phyloP scores from a whole-genome alignment of 257 asterid genomes.

The Asclepias syriaca region DNA sequence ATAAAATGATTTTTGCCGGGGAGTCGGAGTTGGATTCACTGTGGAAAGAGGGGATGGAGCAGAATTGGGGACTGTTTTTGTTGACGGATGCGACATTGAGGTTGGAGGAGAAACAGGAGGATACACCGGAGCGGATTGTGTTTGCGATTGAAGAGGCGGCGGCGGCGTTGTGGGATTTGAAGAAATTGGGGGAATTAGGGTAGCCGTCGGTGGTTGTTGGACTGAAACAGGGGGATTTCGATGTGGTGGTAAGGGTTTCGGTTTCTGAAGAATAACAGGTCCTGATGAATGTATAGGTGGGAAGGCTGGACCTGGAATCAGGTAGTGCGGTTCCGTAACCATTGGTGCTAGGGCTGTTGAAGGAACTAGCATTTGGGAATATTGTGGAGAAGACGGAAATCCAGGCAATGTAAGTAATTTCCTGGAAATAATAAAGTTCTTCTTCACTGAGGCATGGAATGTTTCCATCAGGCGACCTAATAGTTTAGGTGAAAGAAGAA shows the following conservation, averaged over 20 bases:
- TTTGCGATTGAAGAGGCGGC: no score
- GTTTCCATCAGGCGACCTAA: neutral
- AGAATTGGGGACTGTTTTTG: neutral
- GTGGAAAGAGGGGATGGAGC: slow-evolving; percentile 13
- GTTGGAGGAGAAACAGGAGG: neutral
- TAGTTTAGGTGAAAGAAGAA: neutral
- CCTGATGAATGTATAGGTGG: neutral
- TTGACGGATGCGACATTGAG: neutral
- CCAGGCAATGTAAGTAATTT: slow-evolving; percentile 5
- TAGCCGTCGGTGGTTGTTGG: slow-evolving; percentile 8
- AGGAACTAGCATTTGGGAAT: neutral
- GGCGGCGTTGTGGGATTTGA: neutral
- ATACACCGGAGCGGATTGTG: no score
- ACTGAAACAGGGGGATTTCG: slow-evolving; percentile 13
- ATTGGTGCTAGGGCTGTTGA: neutral
- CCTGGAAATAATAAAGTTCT: neutral
- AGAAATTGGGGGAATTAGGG: neutral
- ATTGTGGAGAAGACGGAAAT: neutral
- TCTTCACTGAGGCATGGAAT: neutral
- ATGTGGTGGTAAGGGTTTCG: slow-evolving; percentile 5
- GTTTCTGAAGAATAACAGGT: slow-evolving; percentile 5
- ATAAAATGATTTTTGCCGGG: slow-evolving; percentile 23
- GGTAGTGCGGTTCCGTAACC: neutral
- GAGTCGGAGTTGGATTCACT: neutral
- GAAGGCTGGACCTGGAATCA: slow-evolving; percentile 3